phyloP scores from a whole-genome alignment of 306 rosid genomes.

The Gastrolobium villosum region DNA sequence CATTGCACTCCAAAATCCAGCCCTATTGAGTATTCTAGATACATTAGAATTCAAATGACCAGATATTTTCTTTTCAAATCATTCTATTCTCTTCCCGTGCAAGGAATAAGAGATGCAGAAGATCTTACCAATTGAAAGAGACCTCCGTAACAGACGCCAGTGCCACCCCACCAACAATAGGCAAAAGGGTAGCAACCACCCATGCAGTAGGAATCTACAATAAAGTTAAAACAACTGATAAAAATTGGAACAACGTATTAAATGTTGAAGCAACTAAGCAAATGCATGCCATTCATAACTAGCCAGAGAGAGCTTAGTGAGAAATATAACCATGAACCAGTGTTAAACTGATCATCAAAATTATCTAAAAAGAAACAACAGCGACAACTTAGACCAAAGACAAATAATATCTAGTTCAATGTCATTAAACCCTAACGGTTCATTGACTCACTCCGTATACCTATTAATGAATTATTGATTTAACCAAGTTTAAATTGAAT shows the following conservation, averaged over 20 bases:
- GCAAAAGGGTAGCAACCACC: constrained; percentile 88
- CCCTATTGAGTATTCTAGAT: constrained; percentile 62
- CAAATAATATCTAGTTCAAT: too few species aligned
- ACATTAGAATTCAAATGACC: constrained; percentile 39
- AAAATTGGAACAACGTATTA: constrained; percentile 24
- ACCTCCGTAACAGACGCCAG: constrained; percentile 89
- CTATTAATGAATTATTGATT: too few species aligned
- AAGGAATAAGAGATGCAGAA: constrained; percentile 8
- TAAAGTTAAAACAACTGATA: constrained; percentile 18
- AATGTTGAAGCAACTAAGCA: not conserved
- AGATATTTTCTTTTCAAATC: not conserved
- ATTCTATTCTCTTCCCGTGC: not conserved
- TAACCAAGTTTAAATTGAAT: too few species aligned
- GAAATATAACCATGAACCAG: not conserved
- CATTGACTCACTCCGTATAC: too few species aligned
- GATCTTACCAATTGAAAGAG: constrained; percentile 86
- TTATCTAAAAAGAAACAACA: not conserved
- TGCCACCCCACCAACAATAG: constrained; percentile 93
- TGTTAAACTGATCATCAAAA: not conserved
- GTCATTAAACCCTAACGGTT: too few species aligned
- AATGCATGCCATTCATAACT: not conserved
- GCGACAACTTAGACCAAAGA: not conserved
- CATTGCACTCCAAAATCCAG: constrained; percentile 98
- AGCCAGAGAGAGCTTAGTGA: not conserved
- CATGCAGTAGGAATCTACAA: constrained; percentile 76